Evolutionary conservation across 805 yeast genomes (phyloP), one percentile per base, ranked within the genome.

Genomic region (Candida multigemmis): DNA sequence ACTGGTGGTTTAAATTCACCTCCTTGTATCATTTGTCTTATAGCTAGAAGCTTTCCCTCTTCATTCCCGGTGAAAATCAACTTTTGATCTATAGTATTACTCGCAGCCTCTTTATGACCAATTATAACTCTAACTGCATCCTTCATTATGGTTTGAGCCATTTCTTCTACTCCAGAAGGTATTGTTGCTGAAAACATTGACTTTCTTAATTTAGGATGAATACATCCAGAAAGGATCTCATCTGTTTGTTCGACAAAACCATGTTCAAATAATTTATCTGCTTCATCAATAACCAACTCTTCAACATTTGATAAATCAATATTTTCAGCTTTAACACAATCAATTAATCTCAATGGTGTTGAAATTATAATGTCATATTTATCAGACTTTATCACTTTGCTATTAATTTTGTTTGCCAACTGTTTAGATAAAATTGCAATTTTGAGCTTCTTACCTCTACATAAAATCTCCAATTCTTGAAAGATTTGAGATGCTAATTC

Each of bases 121-220:
- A 89, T 78, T 33, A 91, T 80, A 21, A 91, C 73, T 48, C 97
- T 72, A 14, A 89, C 65, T 6, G 93, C 87, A 35, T 82, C 83
- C 13, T 65, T 52, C 97, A 89, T 89, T 25, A 91, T 82, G 15
- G 80, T 65, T 19, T 73, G 66, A 3, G 96, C 95, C 41, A 86
- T 65, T 42, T 82, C 87, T 56, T 89, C 98, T 13, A 89, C 93
- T 30, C 79, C 75, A 2, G 96, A 81, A 1, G 97, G 95, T 33
- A 91, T 79, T 0, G 99, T 91, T 6, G 99, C 99, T 7, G 96
- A 84, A 48, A 81, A 89, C 60, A 93, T 77, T 7, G 91, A 74
- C 53, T 77, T 84, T 27, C 77, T 68, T 17, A 81, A 46, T 28
- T 62, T 44, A 35, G 65, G 47, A 44, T 68, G 43, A 35, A 71